Evolutionary conservation across 331 rosid species (phyloP), one percentile per base, ranked within the genome.

Genomic region (Acacia pycnantha): DNA sequence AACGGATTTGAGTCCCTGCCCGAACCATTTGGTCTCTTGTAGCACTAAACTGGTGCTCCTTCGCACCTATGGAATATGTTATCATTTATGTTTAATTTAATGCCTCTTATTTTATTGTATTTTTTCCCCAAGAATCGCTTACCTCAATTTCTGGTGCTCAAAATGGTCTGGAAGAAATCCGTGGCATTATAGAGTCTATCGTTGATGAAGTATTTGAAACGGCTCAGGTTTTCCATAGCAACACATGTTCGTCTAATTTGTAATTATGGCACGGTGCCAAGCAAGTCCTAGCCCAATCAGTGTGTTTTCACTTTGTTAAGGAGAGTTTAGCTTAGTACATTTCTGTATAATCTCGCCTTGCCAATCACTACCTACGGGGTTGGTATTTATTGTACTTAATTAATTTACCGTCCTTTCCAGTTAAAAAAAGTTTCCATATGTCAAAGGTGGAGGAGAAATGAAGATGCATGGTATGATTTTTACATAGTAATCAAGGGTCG

Each of bases 21-120:
- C 11, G 99, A 95, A 80, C 99, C 99, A 43, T 95, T 92, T 81
- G 94, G 94, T 48, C 97, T 90, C 86, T 87, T 92, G 48, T 95
- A 90, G 86, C 90, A 78, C 76, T 61, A 43, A 73, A 80, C 53
- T 40, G 84, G 80, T 80, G 78, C 76, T 83, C 79, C 77, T 72
- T 82, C 64, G 73, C 16, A n/a, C 77, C 74, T 51, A 16, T 77
- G 87, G 76, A 51, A 50, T 62, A 68, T 85, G 88, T n/a, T 13
- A 14, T 16, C 47, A 76, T 59, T 74, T 56, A 77, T 62, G 4
- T 80, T 24, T 27, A 51, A 74, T 62, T 54, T 79, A 46, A 70
- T 68, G 69, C 61, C 59, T 27, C 48, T 74, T 35, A 82, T 77
- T 73, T 76, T 82, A 74, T 81, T 64, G 40, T 73, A 65, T 75